Base-by-base conservation (phyloP, 2,329 filamentous ascomycete genomes). In the Fragosphaeria purpurea region DNA sequence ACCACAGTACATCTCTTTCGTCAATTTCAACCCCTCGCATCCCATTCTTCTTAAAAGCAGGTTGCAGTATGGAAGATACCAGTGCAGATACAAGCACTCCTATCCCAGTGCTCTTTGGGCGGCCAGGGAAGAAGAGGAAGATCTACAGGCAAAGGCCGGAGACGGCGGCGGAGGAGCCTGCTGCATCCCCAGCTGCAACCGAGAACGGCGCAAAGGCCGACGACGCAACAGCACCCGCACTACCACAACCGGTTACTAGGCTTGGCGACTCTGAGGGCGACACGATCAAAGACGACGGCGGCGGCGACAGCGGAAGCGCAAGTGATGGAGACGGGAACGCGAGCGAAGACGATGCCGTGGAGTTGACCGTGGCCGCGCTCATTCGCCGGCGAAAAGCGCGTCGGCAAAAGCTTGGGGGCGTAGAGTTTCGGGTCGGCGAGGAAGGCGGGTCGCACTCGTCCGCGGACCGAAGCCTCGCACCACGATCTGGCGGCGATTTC, bases 121-220 rank as follows among this genome's bases (percentile, higher is more conserved):
- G 79, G 4, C 61, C 67, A 40, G 69, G 69, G 53, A 83, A 81
- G 63, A 83, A 81, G 65, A 72, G 78, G 61, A 82, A 82, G 60
- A 66, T 69, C 5, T 78, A 80, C 56, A 72, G 79, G 44, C 77
- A 78, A 55, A 75, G 77, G 55, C 56, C 32, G 13, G 47, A 50
- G 11, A 47, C 47, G 4, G 13, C 30, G 3, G 46, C 38, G 12
- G 48, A 49, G 13, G 35, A 7, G 37, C 22, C 40, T 37, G 41
- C 22, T 22, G 22, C 22, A 22, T 22, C 22, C 22, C 22, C 22
- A 3, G 22, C 22, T 22, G 22, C 22, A 22, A 22, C 22, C 22
- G 22, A 47, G 12, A 9, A 33, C 35, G 31, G 9, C 6, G 11
- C 11, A 37, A 11, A 37, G 35, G 35, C 7, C 11, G 11, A 37